Evolutionary conservation across 1,139 yeast genomes (phyloP).

Genomic region (Zygosaccharomyces sapae): DNA sequence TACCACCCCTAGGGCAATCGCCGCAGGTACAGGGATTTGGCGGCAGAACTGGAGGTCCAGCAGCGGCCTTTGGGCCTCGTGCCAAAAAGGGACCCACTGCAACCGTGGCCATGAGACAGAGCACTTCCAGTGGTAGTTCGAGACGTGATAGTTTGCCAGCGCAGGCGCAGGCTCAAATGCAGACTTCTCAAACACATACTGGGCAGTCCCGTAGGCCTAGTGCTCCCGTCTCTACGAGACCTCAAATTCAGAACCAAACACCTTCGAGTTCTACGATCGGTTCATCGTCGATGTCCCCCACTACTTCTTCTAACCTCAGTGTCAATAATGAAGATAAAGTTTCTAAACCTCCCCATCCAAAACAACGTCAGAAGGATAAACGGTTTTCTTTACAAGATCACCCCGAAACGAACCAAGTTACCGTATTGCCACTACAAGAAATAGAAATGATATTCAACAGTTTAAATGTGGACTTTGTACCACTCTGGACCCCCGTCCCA

Average conservation of each 20-base stretch:
- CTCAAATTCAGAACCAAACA: constrained; percentile 8
- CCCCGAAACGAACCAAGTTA: constrained; percentile 16
- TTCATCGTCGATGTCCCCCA: constrained; percentile 12
- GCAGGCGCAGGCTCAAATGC: constrained; percentile 7
- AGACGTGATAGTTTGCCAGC: constrained; percentile 5
- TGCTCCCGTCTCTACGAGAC: neutral
- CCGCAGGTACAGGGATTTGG: neutral
- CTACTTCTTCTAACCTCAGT: constrained; percentile 1
- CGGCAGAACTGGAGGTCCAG: neutral
- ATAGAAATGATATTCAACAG: constrained; percentile 38
- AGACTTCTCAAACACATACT: constrained; percentile 5
- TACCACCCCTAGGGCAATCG: neutral
- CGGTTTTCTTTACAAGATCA: constrained; percentile 1
- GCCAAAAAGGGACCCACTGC: neutral
- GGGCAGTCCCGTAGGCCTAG: constrained; percentile 6
- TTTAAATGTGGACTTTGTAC: constrained; percentile 25
- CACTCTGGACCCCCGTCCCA: constrained; percentile 55
- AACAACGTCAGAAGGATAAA: constrained; percentile 1
- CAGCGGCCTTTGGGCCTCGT: neutral
- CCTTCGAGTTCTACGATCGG: constrained; percentile 11
- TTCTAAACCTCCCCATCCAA: neutral
- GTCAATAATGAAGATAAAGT: neutral
- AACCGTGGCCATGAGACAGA: constrained; percentile 1
- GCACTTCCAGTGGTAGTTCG: constrained; percentile 5
- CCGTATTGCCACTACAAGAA: constrained; percentile 35